Evolutionary conservation across 139 green algal species (phyloP).

Genomic region (Volvox reticuliferus): DNA sequence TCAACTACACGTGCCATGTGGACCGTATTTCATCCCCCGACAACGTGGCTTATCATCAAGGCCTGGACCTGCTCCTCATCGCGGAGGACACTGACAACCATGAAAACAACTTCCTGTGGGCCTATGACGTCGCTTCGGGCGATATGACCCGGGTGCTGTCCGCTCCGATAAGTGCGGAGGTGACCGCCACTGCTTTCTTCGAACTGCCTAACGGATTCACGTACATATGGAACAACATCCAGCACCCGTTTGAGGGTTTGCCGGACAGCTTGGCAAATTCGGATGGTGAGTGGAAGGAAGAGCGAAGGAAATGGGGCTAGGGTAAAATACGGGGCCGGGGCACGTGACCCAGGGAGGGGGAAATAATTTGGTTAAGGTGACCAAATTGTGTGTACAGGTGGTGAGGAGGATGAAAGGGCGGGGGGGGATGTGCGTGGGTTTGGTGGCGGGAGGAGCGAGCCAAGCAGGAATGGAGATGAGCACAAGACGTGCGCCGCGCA

Average conservation of each 20-base stretch:
- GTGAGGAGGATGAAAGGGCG: too few relatives aligned
- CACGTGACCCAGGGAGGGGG: too few relatives aligned
- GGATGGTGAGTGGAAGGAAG: not conserved
- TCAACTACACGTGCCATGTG: slow-evolving; percentile 50
- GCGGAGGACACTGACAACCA: slow-evolving; percentile 34
- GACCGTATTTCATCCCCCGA: slow-evolving; percentile 55
- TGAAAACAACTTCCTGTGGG: slow-evolving; percentile 42
- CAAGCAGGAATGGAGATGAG: too few relatives aligned
- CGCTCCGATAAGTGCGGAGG: not conserved
- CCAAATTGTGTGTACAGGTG: too few relatives aligned
- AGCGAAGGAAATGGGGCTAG: too few relatives aligned
- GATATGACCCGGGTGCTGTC: slow-evolving; percentile 27
- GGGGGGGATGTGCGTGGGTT: too few relatives aligned
- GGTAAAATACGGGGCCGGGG: too few relatives aligned
- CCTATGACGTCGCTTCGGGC: not conserved
- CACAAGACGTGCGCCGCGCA: too few relatives aligned
- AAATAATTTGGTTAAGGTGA: too few relatives aligned
- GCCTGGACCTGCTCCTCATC: slow-evolving; percentile 10
- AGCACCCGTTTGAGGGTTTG: slow-evolving; percentile 14
- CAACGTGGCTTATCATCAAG: slow-evolving; percentile 40
- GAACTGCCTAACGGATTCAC: slow-evolving; percentile 7
- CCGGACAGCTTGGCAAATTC: not conserved
- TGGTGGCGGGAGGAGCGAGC: too few relatives aligned
- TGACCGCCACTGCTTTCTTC: slow-evolving; percentile 3
- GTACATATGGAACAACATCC: slow-evolving; percentile 14